Evolutionary conservation across 2,329 filamentous ascomycete genomes (phyloP).

Genomic region (Trichoderma harzianum): DNA sequence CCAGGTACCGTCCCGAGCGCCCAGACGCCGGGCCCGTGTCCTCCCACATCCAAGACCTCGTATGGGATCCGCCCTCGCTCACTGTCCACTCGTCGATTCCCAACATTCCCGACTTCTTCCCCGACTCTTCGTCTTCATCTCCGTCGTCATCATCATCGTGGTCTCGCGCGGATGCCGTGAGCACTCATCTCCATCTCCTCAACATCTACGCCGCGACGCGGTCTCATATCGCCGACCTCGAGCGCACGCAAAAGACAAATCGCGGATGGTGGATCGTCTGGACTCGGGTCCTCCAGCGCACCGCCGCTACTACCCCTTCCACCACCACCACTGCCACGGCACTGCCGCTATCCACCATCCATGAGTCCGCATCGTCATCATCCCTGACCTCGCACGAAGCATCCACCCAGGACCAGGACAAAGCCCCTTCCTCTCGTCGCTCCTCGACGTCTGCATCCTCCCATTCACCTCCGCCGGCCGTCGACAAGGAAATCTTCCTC

Average conservation of each 20-base stretch:
- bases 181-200: constrained; percentile 62
- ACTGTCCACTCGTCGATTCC: constrained; percentile 63
- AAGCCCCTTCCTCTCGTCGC: neutral
- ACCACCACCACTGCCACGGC: constrained; percentile 5
- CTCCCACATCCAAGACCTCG: constrained; percentile 56
- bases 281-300: constrained; percentile 51
- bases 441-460: neutral
- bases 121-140: neutral
- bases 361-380: constrained; percentile 21
- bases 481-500: constrained; percentile 59
- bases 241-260: constrained; percentile 63
- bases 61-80: constrained; percentile 57
- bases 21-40: constrained; percentile 31
- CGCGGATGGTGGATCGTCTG: constrained; percentile 70
- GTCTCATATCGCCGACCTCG: constrained; percentile 44
- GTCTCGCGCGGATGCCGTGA: constrained; percentile 61
- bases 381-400: constrained; percentile 18
- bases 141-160: constrained; percentile 35
- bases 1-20: constrained; percentile 53
- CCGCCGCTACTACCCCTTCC: constrained; percentile 20
- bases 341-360: constrained; percentile 28
- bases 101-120: constrained; percentile 55
- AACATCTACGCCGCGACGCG: constrained; percentile 50
- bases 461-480: constrained; percentile 3
- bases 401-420: neutral